Evolutionary conservation across 768 basidiomycete genomes (phyloP).

Genomic region (Trametes elegans): DNA sequence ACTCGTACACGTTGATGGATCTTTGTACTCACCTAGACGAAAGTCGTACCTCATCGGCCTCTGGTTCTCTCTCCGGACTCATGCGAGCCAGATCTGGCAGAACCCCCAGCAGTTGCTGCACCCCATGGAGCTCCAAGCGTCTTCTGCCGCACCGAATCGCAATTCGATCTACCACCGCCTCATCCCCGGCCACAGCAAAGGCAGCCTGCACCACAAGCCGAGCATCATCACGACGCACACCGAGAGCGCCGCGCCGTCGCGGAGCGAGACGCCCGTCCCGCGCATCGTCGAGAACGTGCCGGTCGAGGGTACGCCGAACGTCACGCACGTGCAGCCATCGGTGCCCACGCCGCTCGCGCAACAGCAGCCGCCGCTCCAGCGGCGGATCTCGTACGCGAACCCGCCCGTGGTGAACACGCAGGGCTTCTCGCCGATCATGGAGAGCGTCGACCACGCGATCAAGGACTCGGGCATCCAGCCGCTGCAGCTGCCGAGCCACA

Average conservation of each 20-base stretch:
- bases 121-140: conserved; percentile 54
- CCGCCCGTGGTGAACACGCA: conserved; percentile 31
- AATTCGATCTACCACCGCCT: conserved; percentile 65
- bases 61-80: conserved; percentile 98
- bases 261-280: conserved; percentile 36
- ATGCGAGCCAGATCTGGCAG: conserved; percentile 99
- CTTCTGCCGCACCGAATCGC: conserved; percentile 39
- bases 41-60: conserved; percentile 96
- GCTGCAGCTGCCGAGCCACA: conserved; percentile 56
- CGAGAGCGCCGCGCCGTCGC: conserved; percentile 34
- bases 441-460: conserved; percentile 76
- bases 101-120: conserved; percentile 87
- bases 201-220: conserved; percentile 42
- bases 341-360: conserved; percentile 1
- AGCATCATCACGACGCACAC: conserved; percentile 37
- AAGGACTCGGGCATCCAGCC: conserved; percentile 53
- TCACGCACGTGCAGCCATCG: conserved; percentile 31
- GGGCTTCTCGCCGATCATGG: conserved; percentile 62
- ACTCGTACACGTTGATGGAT: not conserved
- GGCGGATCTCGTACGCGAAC: conserved; percentile 54
- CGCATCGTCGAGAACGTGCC: not conserved
- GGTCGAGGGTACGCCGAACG: conserved; percentile 8
- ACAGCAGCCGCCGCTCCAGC: conserved; percentile 3
- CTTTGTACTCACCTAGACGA: not conserved
- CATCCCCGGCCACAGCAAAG: conserved; percentile 34